Evolutionary conservation across 805 yeast species (phyloP), one percentile per base, ranked within the genome.

Genomic region (Cyberlindnera bimundalis): DNA sequence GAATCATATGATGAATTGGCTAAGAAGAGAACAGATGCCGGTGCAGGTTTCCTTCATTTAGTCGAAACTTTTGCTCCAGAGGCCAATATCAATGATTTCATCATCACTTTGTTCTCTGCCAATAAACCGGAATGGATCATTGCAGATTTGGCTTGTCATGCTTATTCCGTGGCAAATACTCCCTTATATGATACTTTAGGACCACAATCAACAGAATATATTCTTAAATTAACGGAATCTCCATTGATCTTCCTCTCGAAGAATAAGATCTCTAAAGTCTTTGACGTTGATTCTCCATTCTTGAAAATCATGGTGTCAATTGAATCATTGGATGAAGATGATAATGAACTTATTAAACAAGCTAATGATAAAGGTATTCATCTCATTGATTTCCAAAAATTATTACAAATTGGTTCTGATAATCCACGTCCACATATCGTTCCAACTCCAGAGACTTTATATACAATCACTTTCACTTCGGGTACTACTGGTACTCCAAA

Each of bases 401-500:
- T 74, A 7, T 66, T 68, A 37, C 49, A 56, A 4, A 44, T 73
- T 42, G 78, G 74, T 37, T 53, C 49, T 46, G 58, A 71, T 43
- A 65, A 74, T 33, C 70, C 75, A 37, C 53, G 59, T 36, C 62
- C 71, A 30, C 53, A 59, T 44, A 53, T 59, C 29, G 75, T 76
- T 11, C 84, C 87, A 19, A 63, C 59, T 1, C 74, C 79, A 1
- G 71, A 74, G 13, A 70, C 74, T 18, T 34, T 73, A 15, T 78
- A 76, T 56, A 79, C 89, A 14, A 74, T 83, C 35, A 76, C 82
- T 7, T 82, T 81, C 58, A 83, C 90, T 2, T 79, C 86, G 0
- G 90, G 90, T 24, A 82, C 90, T 2, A 81, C 89, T 1, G 88
- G 88, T 14, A 61, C 71, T 14, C 90, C 90, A 35, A 82, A 83